phyloP scores from a whole-genome alignment of 2,329 filamentous ascomycete species.

The Amylocarpus encephaloides region DNA sequence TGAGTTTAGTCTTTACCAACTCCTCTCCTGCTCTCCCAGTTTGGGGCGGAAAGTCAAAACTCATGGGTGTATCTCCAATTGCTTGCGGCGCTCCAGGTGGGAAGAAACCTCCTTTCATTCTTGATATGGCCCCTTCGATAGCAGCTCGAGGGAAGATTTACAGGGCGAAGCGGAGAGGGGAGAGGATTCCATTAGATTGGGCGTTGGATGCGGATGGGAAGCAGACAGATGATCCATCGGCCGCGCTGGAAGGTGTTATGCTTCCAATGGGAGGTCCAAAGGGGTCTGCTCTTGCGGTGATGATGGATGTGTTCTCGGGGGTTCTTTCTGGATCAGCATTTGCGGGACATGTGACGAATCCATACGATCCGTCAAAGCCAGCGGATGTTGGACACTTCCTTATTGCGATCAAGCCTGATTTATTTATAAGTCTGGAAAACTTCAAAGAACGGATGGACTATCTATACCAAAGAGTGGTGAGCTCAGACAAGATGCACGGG shows the following conservation, averaged over 20 bases:
- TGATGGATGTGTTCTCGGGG: conserved; percentile 88
- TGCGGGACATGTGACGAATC: conserved; percentile 68
- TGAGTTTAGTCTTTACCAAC: conserved; percentile 41
- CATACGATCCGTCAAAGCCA: conserved; percentile 64
- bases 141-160: conserved; percentile 68
- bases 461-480: conserved; percentile 48
- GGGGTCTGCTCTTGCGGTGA: conserved; percentile 68
- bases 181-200: conserved; percentile 68
- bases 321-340: conserved; percentile 72
- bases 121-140: conserved; percentile 69
- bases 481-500: conserved; percentile 46
- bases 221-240: conserved; percentile 63
- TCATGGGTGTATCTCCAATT: conserved; percentile 31
- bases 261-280: conserved; percentile 81
- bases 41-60: conserved; percentile 30
- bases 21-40: conserved; percentile 30
- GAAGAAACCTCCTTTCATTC: conserved; percentile 56
- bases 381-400: conserved; percentile 72
- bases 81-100: conserved; percentile 63
- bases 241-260: conserved; percentile 72
- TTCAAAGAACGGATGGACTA: conserved; percentile 58
- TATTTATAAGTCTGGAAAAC: conserved; percentile 65
- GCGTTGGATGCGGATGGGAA: conserved; percentile 65
- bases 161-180: conserved; percentile 60
- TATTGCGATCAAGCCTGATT: conserved; percentile 64